Conservation (phyloP, 768 basidiomycete species). For the Boletus speciosus region DNA sequence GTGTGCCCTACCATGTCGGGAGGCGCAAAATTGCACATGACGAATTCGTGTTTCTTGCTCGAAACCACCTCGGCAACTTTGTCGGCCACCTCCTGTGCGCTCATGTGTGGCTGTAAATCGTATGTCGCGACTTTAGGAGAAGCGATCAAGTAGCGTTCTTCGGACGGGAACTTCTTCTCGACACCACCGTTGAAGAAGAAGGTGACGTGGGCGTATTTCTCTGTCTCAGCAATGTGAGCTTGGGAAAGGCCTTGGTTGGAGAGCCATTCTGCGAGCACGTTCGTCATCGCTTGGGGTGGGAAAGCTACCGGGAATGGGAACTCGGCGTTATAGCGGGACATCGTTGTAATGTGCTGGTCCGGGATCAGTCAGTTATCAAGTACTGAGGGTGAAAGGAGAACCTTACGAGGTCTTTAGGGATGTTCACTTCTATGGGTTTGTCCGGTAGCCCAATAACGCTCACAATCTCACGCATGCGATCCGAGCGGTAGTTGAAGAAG, state of each 20-base stretch:
- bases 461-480: slow-evolving; percentile 92
- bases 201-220: slow-evolving; percentile 96
- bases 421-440: slow-evolving; percentile 77
- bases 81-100: slow-evolving; percentile 81
- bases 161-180: slow-evolving; percentile 83
- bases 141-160: slow-evolving; percentile 84
- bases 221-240: slow-evolving; percentile 94
- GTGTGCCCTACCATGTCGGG: slow-evolving; percentile 99
- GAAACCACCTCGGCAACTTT: slow-evolving; percentile 87
- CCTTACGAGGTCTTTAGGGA: slow-evolving; percentile 79
- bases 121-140: slow-evolving; percentile 95
- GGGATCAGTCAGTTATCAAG: not conserved
- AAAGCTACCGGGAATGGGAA: slow-evolving; percentile 89
- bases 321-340: slow-evolving; percentile 90
- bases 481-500: slow-evolving; percentile 97
- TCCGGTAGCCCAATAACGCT: slow-evolving; percentile 76
- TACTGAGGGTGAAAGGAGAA: not conserved
- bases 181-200: slow-evolving; percentile 99
- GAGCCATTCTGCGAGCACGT: slow-evolving; percentile 93
- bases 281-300: slow-evolving; percentile 92
- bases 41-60: slow-evolving; percentile 70
- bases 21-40: slow-evolving; percentile 98
- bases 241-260: slow-evolving; percentile 76
- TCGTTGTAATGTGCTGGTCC: slow-evolving; percentile 77
- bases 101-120: slow-evolving; percentile 89